These are phyloP conservation scores for Zoysia matrella DNA, from an alignment of 202 grass and related monocot species.

Conservation along the genomic window DNA sequence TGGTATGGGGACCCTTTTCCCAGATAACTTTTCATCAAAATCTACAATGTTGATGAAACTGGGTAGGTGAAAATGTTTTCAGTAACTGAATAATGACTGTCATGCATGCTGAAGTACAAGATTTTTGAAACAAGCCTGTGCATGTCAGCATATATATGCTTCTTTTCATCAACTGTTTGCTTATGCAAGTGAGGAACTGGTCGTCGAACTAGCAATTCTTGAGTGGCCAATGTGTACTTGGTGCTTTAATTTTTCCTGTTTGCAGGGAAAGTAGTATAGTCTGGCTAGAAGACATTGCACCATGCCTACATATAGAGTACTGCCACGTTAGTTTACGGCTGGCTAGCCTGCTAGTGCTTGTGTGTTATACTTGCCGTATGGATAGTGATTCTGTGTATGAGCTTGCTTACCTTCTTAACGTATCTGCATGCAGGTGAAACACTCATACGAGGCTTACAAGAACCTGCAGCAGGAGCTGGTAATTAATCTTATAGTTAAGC, in stretches of 20 bases:
- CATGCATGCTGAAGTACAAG: background rate
- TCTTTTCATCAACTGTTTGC: too few relatives aligned
- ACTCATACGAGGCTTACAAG: slow-evolving; percentile 68
- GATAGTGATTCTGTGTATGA: too few relatives aligned
- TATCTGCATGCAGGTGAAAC: slow-evolving; percentile 63
- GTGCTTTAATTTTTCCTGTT: too few relatives aligned
- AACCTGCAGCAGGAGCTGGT: slow-evolving; percentile 76
- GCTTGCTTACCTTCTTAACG: background rate
- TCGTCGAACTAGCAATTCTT: too few relatives aligned
- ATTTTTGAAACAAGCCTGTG: background rate
- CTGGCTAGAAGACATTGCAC: background rate
- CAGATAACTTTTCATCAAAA: background rate
- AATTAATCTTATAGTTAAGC: background rate
- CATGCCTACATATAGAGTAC: background rate
- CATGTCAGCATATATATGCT: background rate
- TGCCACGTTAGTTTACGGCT: too few relatives aligned
- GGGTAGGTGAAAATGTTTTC: background rate
- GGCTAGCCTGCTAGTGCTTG: too few relatives aligned
- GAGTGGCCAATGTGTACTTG: too few relatives aligned
- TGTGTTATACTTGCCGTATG: too few relatives aligned
- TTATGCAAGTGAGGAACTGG: too few relatives aligned
- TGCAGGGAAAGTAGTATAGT: too few relatives aligned
- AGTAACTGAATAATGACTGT: background rate
- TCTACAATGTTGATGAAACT: background rate
- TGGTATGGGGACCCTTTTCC: background rate